A percentile compares a stretch with the other conserved stretches of the same genome.
phyloP scores from a whole-genome alignment of 1,139 yeast species.

The Candida gigantensis region DNA sequence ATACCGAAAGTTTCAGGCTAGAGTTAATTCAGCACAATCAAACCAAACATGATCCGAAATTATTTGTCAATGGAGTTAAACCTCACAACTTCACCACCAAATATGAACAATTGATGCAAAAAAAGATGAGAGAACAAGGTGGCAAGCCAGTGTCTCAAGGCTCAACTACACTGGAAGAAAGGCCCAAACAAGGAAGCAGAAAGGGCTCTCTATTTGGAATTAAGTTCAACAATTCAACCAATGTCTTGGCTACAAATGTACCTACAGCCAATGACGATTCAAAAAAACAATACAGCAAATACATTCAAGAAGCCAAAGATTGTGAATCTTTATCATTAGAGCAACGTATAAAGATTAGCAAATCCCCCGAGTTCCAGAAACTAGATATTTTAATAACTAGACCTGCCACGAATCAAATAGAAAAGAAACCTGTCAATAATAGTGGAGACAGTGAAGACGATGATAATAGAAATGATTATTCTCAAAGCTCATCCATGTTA shows the following conservation, averaged over 20 bases:
- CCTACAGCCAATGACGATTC: slow-evolving; percentile 16
- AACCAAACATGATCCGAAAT: slow-evolving; percentile 39
- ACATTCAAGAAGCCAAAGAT: slow-evolving; percentile 30
- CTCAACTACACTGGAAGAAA: slow-evolving; percentile 19
- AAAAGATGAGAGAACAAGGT: slow-evolving; percentile 40
- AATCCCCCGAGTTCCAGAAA: slow-evolving; percentile 34
- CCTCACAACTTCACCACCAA: slow-evolving; percentile 49
- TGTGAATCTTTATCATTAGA: slow-evolving; percentile 40
- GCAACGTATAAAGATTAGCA: slow-evolving; percentile 34
- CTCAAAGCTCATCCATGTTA: slow-evolving; percentile 41
- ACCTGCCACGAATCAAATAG: slow-evolving; percentile 21
- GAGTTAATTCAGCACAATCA: slow-evolving; percentile 44
- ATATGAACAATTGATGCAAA: slow-evolving; percentile 43
- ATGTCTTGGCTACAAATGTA: slow-evolving; percentile 14
- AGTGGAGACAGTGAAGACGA: too few species aligned
- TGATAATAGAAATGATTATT: slow-evolving; percentile 28
- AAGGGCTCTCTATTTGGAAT: slow-evolving; percentile 46
- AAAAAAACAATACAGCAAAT: slow-evolving; percentile 22
- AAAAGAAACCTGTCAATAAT: slow-evolving; percentile 4
- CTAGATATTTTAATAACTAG: slow-evolving; percentile 41
- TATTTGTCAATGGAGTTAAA: slow-evolving; percentile 42
- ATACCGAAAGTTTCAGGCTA: slow-evolving; percentile 67
- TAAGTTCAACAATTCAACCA: slow-evolving; percentile 30
- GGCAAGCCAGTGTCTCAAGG: slow-evolving; percentile 2
- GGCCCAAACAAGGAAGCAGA: slow-evolving; percentile 29